phyloP scores from a whole-genome alignment of 768 basidiomycete species.

The Ramaria sp. region DNA sequence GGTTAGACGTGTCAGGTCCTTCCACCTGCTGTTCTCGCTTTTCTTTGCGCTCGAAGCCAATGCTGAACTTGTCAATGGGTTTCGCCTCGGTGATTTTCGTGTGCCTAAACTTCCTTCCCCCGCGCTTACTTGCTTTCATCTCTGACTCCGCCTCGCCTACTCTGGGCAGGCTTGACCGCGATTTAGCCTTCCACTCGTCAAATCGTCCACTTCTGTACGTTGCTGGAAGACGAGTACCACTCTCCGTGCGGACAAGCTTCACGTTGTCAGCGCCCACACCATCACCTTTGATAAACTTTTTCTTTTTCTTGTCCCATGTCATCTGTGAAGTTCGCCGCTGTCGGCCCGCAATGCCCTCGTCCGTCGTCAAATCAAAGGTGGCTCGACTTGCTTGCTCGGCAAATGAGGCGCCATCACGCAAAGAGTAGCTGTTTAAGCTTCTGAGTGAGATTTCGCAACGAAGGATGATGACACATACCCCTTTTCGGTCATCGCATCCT shows the following conservation, averaged over 20 bases:
- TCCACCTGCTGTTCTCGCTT: conserved; percentile 45
- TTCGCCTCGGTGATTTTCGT: conserved; percentile 52
- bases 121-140: conserved; percentile 22
- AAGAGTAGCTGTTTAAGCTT: conserved; percentile 55
- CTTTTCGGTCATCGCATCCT: conserved; percentile 77
- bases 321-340: conserved; percentile 52
- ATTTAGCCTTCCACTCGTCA: conserved; percentile 88
- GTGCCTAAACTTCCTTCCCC: conserved; percentile 60
- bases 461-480: conserved; percentile 42
- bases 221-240: conserved; percentile 81
- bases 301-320: conserved; percentile 95
- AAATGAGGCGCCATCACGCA: conserved; percentile 82
- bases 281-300: conserved; percentile 82
- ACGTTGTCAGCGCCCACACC: conserved; percentile 85
- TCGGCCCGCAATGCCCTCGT: conserved; percentile 49
- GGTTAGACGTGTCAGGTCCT: not conserved
- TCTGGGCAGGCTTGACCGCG: conserved; percentile 57
- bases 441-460: not conserved
- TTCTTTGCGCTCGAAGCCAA: conserved; percentile 63
- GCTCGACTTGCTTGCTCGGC: conserved; percentile 70
- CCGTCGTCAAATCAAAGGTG: conserved; percentile 74
- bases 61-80: conserved; percentile 63
- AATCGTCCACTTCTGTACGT: conserved; percentile 89
- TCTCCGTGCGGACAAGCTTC: conserved; percentile 89
- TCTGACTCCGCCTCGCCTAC: conserved; percentile 73